Evolutionary conservation across 2,329 filamentous ascomycete species (phyloP).

Genomic region (Seiridium unicorne): DNA sequence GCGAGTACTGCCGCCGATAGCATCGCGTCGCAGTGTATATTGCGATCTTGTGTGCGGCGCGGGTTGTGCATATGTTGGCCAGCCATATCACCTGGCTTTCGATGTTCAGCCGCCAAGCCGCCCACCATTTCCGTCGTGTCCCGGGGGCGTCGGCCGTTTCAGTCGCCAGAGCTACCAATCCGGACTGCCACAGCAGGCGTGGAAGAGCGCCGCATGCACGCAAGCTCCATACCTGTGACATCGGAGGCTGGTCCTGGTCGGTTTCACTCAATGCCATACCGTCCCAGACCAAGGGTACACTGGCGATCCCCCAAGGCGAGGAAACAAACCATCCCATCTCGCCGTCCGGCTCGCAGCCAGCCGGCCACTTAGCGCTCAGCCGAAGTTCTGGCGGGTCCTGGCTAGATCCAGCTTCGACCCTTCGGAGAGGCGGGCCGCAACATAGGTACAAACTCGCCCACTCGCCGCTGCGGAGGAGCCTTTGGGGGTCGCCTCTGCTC

Average conservation of each 20-base stretch:
- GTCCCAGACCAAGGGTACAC: neutral
- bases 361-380: constrained; percentile 10
- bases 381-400: constrained; percentile 16
- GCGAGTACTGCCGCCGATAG: neutral
- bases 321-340: neutral
- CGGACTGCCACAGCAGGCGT: neutral
- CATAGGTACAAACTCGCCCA: neutral
- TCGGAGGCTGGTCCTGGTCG: neutral
- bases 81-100: neutral
- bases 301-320: neutral
- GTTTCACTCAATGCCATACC: constrained; percentile 4
- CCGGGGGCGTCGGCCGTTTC: neutral
- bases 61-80: no score
- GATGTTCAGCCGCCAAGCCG: constrained; percentile 3
- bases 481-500: neutral
- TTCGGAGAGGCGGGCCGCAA: constrained; percentile 34
- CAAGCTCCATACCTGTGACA: neutral
- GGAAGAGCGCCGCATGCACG: neutral
- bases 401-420: constrained; percentile 12
- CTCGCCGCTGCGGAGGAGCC: constrained; percentile 5
- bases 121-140: neutral
- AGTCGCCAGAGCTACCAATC: neutral
- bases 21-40: neutral
- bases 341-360: neutral
- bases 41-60: no score